A percentile compares a stretch with the other conserved stretches of the same genome.
phyloP scores from a whole-genome alignment of 805 yeast genomes.

The Spathaspora gorwiae region DNA sequence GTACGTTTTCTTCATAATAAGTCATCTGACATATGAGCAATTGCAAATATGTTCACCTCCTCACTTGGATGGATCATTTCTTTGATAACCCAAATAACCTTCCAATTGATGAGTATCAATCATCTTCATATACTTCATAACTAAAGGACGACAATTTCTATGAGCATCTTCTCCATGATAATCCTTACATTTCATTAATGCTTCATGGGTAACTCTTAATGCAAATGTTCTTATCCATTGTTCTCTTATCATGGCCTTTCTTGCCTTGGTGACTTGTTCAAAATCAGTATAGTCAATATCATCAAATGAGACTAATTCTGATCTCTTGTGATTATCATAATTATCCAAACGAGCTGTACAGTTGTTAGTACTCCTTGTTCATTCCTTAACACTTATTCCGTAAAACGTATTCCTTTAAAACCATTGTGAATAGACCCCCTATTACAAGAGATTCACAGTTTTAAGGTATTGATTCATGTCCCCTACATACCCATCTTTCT shows the following conservation, averaged over 20 bases:
- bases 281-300: slow-evolving; percentile 71
- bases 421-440: no score
- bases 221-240: slow-evolving; percentile 72
- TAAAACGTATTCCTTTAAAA: no score
- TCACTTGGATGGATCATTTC: slow-evolving; percentile 73
- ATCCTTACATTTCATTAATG: slow-evolving; percentile 73
- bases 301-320: slow-evolving; percentile 77
- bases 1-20: no score
- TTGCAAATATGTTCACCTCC: neutral
- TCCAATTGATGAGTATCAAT: slow-evolving; percentile 62
- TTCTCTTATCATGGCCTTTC: slow-evolving; percentile 71
- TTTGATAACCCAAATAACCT: slow-evolving; percentile 82
- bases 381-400: no score
- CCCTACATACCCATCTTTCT: slow-evolving; percentile 3
- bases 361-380: slow-evolving; percentile 2
- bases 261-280: slow-evolving; percentile 63
- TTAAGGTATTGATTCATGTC: neutral
- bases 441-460: neutral
- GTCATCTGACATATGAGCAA: no score
- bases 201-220: slow-evolving; percentile 64
- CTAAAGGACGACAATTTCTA: slow-evolving; percentile 77
- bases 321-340: slow-evolving; percentile 45
- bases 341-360: slow-evolving; percentile 21
- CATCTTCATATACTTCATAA: slow-evolving; percentile 74
- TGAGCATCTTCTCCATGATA: slow-evolving; percentile 44